Percentiles rank a stretch among this genome's conserved stretches.
Evolutionary conservation across 495 filamentous ascomycete genomes (phyloP).

Genomic region (Talaromyces liani): DNA sequence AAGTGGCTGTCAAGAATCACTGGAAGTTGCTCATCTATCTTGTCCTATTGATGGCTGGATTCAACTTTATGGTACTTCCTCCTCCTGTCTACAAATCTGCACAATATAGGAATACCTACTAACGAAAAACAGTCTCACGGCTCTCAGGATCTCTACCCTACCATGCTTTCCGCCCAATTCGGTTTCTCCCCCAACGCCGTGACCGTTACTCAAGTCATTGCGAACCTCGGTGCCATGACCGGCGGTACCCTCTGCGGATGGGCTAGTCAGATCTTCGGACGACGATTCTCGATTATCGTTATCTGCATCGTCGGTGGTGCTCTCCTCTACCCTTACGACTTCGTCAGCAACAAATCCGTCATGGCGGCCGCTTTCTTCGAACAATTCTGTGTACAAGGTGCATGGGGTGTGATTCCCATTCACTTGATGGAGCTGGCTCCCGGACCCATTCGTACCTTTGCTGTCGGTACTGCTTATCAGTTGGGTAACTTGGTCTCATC

Average conservation of each 20-base stretch:
- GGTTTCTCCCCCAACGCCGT: slow-evolving; percentile 62
- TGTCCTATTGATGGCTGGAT: slow-evolving; percentile 80
- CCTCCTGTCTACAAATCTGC: neutral
- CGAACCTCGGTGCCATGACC: slow-evolving; percentile 72
- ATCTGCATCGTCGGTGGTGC: slow-evolving; percentile 72
- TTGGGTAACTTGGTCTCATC: slow-evolving; percentile 78
- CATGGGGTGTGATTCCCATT: slow-evolving; percentile 79
- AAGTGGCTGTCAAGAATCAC: slow-evolving; percentile 65
- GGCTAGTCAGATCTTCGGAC: slow-evolving; percentile 72
- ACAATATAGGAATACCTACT: neutral
- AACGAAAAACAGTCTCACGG: slow-evolving; percentile 58
- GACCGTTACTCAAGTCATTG: slow-evolving; percentile 77
- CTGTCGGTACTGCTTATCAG: slow-evolving; percentile 78
- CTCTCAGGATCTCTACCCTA: slow-evolving; percentile 86
- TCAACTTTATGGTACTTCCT: slow-evolving; percentile 72
- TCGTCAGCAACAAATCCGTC: slow-evolving; percentile 49
- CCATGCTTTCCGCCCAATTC: slow-evolving; percentile 73
- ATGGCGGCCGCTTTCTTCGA: slow-evolving; percentile 87
- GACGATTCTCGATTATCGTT: slow-evolving; percentile 71
- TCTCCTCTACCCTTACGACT: slow-evolving; percentile 76
- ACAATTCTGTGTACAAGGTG: slow-evolving; percentile 84
- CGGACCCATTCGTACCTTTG: slow-evolving; percentile 73
- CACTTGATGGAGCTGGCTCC: slow-evolving; percentile 85
- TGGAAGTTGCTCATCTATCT: slow-evolving; percentile 76
- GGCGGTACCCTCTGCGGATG: slow-evolving; percentile 77